Percentiles rank a stretch among this genome's conserved stretches.
These are phyloP conservation scores for Choiromyces venosus DNA, from an alignment of 495 filamentous ascomycete species.

Conservation along the genomic window DNA sequence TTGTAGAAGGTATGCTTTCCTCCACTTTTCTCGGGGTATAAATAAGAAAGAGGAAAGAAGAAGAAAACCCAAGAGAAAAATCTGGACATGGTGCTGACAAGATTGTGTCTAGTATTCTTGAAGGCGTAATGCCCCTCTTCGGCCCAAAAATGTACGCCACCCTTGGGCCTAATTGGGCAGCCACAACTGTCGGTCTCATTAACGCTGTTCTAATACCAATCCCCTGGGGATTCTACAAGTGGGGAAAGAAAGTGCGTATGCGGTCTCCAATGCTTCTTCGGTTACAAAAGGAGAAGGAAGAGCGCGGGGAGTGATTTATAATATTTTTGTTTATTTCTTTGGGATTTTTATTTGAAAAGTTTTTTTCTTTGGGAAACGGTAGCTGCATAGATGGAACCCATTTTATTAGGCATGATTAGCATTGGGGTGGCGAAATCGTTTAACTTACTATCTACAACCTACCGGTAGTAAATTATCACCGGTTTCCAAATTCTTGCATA, in stretches of 20 bases:
- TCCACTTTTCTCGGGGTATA: not conserved
- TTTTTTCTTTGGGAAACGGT: not conserved
- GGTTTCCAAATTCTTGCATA: not conserved
- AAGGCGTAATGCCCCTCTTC: conserved; percentile 67
- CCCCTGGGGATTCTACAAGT: conserved; percentile 71
- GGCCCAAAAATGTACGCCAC: conserved; percentile 64
- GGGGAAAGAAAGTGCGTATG: conserved; percentile 62
- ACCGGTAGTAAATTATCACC: too few species aligned
- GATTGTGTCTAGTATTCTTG: conserved; percentile 47
- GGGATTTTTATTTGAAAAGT: not conserved
- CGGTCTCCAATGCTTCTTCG: conserved; percentile 60
- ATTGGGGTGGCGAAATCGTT: too few species aligned
- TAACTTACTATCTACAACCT: too few species aligned
- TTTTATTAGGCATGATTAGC: too few species aligned
- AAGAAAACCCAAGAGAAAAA: conserved; percentile 7
- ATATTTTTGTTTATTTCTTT: not conserved
- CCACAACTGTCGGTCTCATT: conserved; percentile 64
- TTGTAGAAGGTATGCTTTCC: conserved; percentile 47
- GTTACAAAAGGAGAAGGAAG: conserved; percentile 66
- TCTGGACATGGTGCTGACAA: conserved; percentile 43
- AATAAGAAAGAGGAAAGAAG: not conserved
- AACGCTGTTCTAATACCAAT: conserved; percentile 70
- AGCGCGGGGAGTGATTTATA: conserved; percentile 48
- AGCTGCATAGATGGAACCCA: not conserved
- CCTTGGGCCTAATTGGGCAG: conserved; percentile 73